Evolutionary conservation across 23 red algal genomes (phyloP), one percentile per base, ranked within the genome.

Genomic region (Gracilaria domingensis): DNA sequence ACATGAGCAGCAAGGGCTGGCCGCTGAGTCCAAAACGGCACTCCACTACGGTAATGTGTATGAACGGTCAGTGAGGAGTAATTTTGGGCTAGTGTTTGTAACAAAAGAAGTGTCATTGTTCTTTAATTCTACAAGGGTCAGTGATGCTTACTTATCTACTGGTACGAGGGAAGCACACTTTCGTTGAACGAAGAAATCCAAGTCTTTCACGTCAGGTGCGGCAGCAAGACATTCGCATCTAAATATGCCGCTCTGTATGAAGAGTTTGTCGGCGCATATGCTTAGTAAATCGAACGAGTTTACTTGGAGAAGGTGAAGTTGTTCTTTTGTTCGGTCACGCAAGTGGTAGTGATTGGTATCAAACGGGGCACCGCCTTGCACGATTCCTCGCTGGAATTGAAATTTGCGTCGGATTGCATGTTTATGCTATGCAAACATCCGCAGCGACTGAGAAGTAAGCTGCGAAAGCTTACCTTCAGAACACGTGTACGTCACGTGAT

Each of bases 121-220:
- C 59, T 62, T 4, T 62, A 69, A 37, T 36, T 69, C 64, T 69
- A 69, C 64, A 69, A 69, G 64, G 64, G 64, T 69, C 64, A 69
- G 64, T 69, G 28, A 14, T 69, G 64, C 64, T 69, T 69, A 69
- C 64, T 37, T 11, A 11, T 45, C 5, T 45, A 45, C 42, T 45
- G 42, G 42, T 45, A 69, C 64, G 64, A 37, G 32, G 29, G 20
- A 17, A 69, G 30, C n/a, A 69, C 1, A 64, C 64, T 37, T 36
- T 69, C 64, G 8, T 69, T 34, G 11, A 37, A 30, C 32, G 16
- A 69, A 37, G 29, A 69, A 36, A 69, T 32, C 38, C 11, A 32
- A 37, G 38, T 36, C 9, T 69, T 69, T 34, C 64, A 69, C 64
- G 64, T 69, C 64, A 69, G 64, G 38, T 0, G 64, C 20, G 64